Percentiles rank a stretch among this genome's conserved stretches.
These are phyloP conservation scores for Pouteria campechiana DNA, from an alignment of 179 eudicot genomes.

Conservation along the genomic window DNA sequence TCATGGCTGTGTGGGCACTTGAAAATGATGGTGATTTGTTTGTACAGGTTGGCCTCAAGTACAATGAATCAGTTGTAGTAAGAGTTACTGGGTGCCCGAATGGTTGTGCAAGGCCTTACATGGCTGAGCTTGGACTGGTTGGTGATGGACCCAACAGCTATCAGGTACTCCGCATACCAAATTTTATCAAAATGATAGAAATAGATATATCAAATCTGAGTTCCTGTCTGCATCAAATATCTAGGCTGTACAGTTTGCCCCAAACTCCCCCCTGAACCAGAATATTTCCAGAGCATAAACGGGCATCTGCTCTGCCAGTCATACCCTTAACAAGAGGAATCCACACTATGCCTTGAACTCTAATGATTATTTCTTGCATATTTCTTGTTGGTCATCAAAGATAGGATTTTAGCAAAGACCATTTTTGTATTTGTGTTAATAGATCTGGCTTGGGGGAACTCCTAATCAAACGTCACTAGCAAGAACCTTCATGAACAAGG, in stretches of 20 bases:
- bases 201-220: too few relatives aligned
- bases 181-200: too few relatives aligned
- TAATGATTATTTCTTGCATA: not conserved
- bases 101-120: constrained; percentile 98
- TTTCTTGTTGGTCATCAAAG: not conserved
- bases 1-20: too few relatives aligned
- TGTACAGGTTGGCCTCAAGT: constrained; percentile 79
- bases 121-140: constrained; percentile 99
- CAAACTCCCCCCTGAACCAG: too few relatives aligned
- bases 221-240: too few relatives aligned
- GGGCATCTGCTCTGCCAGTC: too few relatives aligned
- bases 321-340: too few relatives aligned
- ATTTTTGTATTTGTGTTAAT: not conserved
- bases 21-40: too few relatives aligned
- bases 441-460: constrained; percentile 99
- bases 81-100: constrained; percentile 97
- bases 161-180: constrained; percentile 37
- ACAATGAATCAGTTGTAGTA: constrained; percentile 67
- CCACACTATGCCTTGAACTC: not conserved
- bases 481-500: constrained; percentile 62
- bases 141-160: constrained; percentile 99
- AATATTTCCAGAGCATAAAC: too few relatives aligned
- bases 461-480: constrained; percentile 82
- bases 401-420: not conserved
- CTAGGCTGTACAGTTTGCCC: too few relatives aligned